Evolutionary conservation across 1,139 yeast genomes (phyloP).

Genomic region (Diutina ranongensis): DNA sequence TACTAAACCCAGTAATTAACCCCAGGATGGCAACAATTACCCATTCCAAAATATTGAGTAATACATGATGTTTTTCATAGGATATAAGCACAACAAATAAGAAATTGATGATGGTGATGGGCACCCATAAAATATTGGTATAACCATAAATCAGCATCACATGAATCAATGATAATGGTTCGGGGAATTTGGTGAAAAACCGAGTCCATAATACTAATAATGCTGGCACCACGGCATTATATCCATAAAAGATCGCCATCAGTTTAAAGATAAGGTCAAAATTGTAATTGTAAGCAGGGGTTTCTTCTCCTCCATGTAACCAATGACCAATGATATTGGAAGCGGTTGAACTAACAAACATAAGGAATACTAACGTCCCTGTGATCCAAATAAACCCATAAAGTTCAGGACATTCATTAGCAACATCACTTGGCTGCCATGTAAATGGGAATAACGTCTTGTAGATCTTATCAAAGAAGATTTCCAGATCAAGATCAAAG

Average conservation of each 20-base stretch:
- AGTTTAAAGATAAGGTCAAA: constrained; percentile 57
- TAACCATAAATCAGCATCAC: constrained; percentile 63
- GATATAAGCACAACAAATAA: constrained; percentile 35
- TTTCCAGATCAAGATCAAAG: constrained; percentile 54
- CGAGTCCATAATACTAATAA: constrained; percentile 38
- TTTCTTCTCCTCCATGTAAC: constrained; percentile 25
- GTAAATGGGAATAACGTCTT: constrained; percentile 36
- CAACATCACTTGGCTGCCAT: constrained; percentile 16
- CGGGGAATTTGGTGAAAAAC: constrained; percentile 30
- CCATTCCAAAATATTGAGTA: constrained; percentile 36
- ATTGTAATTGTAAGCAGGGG: constrained; percentile 40
- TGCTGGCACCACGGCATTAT: constrained; percentile 53
- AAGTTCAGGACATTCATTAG: constrained; percentile 39
- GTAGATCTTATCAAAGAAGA: constrained; percentile 37
- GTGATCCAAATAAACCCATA: constrained; percentile 85
- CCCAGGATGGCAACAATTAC: constrained; percentile 34
- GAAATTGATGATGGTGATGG: constrained; percentile 52
- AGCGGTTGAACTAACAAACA: constrained; percentile 65
- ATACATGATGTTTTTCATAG: constrained; percentile 20
- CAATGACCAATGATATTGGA: constrained; percentile 32
- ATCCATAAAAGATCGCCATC: constrained; percentile 58
- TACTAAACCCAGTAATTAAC: constrained; percentile 35
- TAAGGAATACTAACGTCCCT: constrained; percentile 58
- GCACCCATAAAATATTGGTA: constrained; percentile 69
- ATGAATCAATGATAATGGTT: constrained; percentile 27